A percentile compares a stretch with the other conserved stretches of the same genome.
Conservation (phyloP, 306 rosid species). For the Cucurbita ficifolia region DNA sequence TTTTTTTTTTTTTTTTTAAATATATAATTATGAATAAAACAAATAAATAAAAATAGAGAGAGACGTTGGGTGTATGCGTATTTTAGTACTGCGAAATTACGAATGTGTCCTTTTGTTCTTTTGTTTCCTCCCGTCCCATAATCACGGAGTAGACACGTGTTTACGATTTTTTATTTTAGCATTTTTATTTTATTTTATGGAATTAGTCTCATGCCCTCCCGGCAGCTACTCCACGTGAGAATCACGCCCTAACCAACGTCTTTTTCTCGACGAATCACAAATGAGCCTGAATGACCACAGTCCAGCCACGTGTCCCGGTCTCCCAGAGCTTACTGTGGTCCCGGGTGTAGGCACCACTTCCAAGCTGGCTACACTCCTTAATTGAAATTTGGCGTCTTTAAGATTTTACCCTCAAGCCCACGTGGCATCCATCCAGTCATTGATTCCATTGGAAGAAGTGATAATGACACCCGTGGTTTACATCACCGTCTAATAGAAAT, state of each 20-base stretch:
- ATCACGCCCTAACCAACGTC: not conserved
- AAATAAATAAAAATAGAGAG: not conserved
- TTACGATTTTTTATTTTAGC: not conserved
- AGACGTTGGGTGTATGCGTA: not conserved
- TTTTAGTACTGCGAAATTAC: not conserved
- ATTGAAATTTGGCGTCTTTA: not conserved
- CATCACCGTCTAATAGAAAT: not conserved
- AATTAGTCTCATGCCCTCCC: too few relatives aligned
- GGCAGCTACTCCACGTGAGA: not conserved
- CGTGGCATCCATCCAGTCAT: not conserved
- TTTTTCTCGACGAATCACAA: not conserved
- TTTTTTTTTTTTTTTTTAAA: too few relatives aligned
- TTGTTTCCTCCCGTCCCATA: not conserved
- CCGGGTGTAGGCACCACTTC: not conserved
- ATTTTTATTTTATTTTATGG: not conserved
- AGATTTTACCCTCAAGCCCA: not conserved
- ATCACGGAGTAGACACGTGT: not conserved
- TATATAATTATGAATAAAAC: too few relatives aligned
- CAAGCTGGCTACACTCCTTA: not conserved
- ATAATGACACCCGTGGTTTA: not conserved
- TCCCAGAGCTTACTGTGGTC: not conserved
- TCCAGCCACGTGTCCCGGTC: conserved; percentile 5
- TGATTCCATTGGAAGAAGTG: not conserved
- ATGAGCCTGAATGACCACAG: not conserved
- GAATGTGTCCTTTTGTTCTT: not conserved